Evolutionary conservation across 2,329 filamentous ascomycete species (phyloP).

Genomic region (Dothistroma septosporum): DNA sequence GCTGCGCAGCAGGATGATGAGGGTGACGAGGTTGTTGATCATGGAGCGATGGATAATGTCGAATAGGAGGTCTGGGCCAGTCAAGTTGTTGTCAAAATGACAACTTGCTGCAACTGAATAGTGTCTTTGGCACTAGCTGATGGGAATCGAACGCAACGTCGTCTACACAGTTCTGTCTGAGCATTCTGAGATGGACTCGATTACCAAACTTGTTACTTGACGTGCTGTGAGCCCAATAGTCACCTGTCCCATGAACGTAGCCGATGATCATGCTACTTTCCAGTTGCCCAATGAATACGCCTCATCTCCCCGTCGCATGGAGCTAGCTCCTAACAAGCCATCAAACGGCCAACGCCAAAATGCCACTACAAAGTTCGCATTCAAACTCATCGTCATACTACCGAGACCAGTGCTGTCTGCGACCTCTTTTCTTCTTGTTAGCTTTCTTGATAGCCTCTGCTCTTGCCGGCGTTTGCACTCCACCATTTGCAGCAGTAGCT

Average conservation of each 20-base stretch:
- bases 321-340: background rate
- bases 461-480: background rate
- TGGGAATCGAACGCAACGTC: too few relatives aligned
- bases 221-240: background rate
- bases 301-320: background rate
- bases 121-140: too few relatives aligned
- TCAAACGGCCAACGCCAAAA: background rate
- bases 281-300: background rate
- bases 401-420: slow-evolving; percentile 10
- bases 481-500: slow-evolving; percentile 3
- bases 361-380: background rate
- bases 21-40: background rate
- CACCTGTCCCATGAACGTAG: background rate
- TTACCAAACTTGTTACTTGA: background rate
- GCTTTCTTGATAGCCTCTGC: slow-evolving; percentile 1
- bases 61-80: background rate
- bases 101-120: too few relatives aligned
- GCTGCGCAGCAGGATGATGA: background rate
- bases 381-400: background rate
- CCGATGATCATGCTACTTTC: background rate
- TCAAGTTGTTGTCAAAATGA: too few relatives aligned
- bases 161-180: too few relatives aligned
- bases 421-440: slow-evolving; percentile 8
- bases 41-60: slow-evolving; percentile 1
- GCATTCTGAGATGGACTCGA: background rate